Evolutionary conservation across 1,139 yeast species (phyloP), one percentile per base, ranked within the genome.

Genomic region (Pichia kudriavzevii): DNA sequence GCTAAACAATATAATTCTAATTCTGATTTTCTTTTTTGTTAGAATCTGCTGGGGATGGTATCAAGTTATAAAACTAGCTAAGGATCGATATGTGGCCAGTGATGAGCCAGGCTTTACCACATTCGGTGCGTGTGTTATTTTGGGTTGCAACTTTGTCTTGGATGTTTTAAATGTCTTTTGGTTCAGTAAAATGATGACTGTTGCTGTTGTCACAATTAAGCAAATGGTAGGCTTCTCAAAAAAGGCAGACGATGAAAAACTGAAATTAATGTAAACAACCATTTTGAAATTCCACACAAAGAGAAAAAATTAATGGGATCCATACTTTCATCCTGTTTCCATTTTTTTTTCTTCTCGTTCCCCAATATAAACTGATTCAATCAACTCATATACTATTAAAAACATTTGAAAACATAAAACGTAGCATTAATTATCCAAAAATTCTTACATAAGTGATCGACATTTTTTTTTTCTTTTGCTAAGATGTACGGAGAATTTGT

Each of bases 31-130:
- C 61, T 88, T 91, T 64, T 50, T 66, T 13, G 80, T 79, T 26
- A 69, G 98, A 52, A 80, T 91, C 41, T 64, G 77, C 28, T 87
- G 94, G 84, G 98, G 98, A 5, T 79, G 87, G 71, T 78, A 73
- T 55, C 83, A 87, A 41, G 79, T 79, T 16, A 50, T 41, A 23
- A 46, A 59, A 22, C 60, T 79, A 38, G 79, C 79, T 28, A 45
- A 45, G 34, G 87, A 77, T 58, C 69, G 77, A 56, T 67, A 55
- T 45, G 44, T 41, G 11, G 63, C 66, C 3, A 56, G 59, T 32
- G 38, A 53, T 26, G 69, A 66, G 39, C 66, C 69, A 19, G 50
- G 69, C 28, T 66, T 69, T 46, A 60, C 63, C 22, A 43, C 64
- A 44, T 60, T 65, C 45, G 67, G 67, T 22, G 72, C 81, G 0